Evolutionary conservation across 192 early-diverging fungal genomes (phyloP).

Genomic region (Coemansia asiatica): DNA sequence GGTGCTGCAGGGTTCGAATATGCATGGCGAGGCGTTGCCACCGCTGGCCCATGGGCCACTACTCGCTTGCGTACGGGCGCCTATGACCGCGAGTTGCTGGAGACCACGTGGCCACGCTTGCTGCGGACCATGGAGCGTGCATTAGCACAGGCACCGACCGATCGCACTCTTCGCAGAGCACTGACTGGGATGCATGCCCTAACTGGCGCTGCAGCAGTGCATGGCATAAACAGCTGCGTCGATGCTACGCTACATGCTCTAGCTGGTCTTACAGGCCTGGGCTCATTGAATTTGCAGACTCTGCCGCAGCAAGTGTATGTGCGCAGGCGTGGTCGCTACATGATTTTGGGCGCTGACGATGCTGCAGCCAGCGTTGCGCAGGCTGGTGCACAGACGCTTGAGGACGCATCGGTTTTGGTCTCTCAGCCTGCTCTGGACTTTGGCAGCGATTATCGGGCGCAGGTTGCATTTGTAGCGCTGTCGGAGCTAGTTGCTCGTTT

Average conservation of each 20-base stretch:
- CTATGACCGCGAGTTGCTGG: constrained; percentile 83
- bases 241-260: constrained; percentile 77
- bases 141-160: constrained; percentile 21
- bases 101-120: constrained; percentile 69
- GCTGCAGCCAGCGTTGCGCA: constrained; percentile 18
- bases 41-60: constrained; percentile 58
- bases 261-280: constrained; percentile 68
- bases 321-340: constrained; percentile 32
- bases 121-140: constrained; percentile 57
- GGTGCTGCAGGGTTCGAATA: constrained; percentile 93
- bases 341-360: constrained; percentile 28
- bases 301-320: constrained; percentile 20
- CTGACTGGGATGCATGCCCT: constrained; percentile 37
- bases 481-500: constrained; percentile 62
- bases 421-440: constrained; percentile 77
- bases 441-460: constrained; percentile 85
- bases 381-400: constrained; percentile 36
- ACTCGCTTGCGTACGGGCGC: constrained; percentile 55
- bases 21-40: constrained; percentile 72
- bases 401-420: constrained; percentile 37
- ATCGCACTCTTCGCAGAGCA: constrained; percentile 26
- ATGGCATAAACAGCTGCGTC: constrained; percentile 71
- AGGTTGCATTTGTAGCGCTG: constrained; percentile 85
- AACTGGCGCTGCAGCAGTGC: constrained; percentile 57
- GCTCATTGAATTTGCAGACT: background rate